Conservation (phyloP, 208 protist genomes). For the Leishmania turanica region DNA sequence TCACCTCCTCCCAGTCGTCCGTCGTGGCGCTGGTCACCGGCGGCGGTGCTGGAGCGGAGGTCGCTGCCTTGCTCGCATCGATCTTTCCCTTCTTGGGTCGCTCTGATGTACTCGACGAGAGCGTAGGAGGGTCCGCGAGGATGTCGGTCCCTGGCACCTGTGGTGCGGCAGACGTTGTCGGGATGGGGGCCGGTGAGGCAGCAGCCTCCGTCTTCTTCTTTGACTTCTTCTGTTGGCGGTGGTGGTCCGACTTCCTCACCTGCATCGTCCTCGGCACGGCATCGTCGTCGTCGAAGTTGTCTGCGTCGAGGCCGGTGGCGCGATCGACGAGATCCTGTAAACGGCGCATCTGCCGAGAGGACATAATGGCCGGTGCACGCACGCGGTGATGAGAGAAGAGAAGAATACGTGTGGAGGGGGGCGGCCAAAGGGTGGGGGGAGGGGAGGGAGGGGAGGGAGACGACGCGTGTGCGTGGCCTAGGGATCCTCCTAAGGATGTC, state of each 20-base stretch:
- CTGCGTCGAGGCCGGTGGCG: constrained; percentile 68
- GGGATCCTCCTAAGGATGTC: too few relatives aligned
- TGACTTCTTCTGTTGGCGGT: constrained; percentile 28
- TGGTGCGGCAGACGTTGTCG: background rate
- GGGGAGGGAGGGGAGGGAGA: background rate
- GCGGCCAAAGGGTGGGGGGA: too few relatives aligned
- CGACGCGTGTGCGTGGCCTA: background rate
- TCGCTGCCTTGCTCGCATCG: background rate
- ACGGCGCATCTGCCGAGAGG: constrained; percentile 74
- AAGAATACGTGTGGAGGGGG: background rate
- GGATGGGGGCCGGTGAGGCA: background rate
- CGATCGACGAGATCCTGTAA: constrained; percentile 77
- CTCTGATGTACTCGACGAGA: background rate
- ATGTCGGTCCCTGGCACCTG: background rate
- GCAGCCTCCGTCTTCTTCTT: constrained; percentile 1
- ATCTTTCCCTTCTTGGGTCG: background rate
- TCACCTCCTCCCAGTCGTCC: constrained; percentile 32
- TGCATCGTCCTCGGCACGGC: constrained; percentile 35
- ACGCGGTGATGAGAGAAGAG: background rate
- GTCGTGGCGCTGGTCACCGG: background rate
- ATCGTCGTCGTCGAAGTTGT: constrained; percentile 24
- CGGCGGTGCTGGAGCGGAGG: background rate
- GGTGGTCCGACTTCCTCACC: constrained; percentile 9
- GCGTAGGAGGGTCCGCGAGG: background rate
- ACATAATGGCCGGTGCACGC: constrained; percentile 46